Conservation (phyloP, 2,329 filamentous ascomycete species). For the Fonsecaea multimorphosa region DNA sequence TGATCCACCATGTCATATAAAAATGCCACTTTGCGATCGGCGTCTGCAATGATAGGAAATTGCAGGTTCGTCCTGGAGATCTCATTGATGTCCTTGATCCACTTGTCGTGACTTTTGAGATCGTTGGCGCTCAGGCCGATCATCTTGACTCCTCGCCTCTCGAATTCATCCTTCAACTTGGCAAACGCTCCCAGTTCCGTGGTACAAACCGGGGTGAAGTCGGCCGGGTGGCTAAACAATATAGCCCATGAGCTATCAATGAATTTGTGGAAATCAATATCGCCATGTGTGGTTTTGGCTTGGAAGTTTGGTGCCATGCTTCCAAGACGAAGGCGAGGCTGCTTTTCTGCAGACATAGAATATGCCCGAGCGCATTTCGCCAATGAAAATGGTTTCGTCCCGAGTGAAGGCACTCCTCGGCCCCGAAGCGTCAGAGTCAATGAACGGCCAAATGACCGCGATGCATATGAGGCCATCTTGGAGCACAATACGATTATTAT, state of each 20-base stretch:
- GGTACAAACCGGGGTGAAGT: conserved; percentile 95
- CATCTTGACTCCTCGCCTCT: conserved; percentile 85
- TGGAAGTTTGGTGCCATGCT: conserved; percentile 71
- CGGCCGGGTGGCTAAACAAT: conserved; percentile 73
- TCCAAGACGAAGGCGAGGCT: conserved; percentile 67
- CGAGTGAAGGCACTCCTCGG: background rate
- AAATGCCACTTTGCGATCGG: conserved; percentile 76
- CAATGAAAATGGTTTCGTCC: background rate
- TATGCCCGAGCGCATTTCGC: conserved; percentile 15
- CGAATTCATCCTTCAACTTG: conserved; percentile 86
- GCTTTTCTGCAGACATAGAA: conserved; percentile 26
- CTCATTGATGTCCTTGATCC: conserved; percentile 89
- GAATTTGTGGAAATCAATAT: conserved; percentile 73
- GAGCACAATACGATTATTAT: background rate
- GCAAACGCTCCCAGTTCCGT: conserved; percentile 94
- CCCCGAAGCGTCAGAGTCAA: conserved; percentile 14
- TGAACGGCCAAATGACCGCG: conserved; percentile 19
- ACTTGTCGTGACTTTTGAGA: conserved; percentile 79
- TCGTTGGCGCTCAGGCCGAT: conserved; percentile 89
- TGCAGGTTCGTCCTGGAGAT: conserved; percentile 70
- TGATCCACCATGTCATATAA: conserved; percentile 84
- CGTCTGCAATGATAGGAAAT: conserved; percentile 84
- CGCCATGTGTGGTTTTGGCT: conserved; percentile 68
- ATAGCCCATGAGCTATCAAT: conserved; percentile 72
- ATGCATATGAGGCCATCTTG: conserved; percentile 14